Evolutionary conservation across 257 asterid species (phyloP).

Genomic region (Forsythia viridissima): DNA sequence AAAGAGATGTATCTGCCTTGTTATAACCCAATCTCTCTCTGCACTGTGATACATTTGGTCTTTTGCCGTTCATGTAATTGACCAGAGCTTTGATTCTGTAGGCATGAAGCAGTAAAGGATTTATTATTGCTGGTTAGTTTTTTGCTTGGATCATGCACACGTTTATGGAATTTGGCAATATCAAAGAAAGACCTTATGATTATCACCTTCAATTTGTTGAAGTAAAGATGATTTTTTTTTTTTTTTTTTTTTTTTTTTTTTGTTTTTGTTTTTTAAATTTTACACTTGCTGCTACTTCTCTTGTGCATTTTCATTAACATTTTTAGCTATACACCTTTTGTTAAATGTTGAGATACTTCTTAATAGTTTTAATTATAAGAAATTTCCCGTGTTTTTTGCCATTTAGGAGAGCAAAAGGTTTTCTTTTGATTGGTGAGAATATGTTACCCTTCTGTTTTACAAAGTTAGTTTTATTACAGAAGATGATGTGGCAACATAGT

Average conservation of each 20-base stretch:
- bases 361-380: neutral
- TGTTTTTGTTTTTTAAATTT: too few relatives aligned
- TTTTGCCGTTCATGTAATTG: neutral
- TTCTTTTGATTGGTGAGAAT: too few relatives aligned
- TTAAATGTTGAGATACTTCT: neutral
- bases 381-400: neutral
- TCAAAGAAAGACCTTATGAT: neutral
- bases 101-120: neutral
- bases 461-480: too few relatives aligned
- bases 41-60: neutral
- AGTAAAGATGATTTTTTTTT: neutral
- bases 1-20: neutral
- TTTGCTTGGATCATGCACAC: neutral
- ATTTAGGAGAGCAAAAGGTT: neutral
- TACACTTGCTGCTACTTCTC: neutral
- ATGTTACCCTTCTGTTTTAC: too few relatives aligned
- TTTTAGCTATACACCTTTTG: neutral
- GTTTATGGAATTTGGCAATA: neutral
- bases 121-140: neutral
- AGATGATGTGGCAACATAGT: too few relatives aligned
- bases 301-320: neutral
- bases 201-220: neutral
- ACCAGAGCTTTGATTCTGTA: neutral
- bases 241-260: too few relatives aligned
- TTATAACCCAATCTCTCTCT: neutral